Conservation (phyloP, 2,329 filamentous ascomycete species). For the Camillea tinctor region DNA sequence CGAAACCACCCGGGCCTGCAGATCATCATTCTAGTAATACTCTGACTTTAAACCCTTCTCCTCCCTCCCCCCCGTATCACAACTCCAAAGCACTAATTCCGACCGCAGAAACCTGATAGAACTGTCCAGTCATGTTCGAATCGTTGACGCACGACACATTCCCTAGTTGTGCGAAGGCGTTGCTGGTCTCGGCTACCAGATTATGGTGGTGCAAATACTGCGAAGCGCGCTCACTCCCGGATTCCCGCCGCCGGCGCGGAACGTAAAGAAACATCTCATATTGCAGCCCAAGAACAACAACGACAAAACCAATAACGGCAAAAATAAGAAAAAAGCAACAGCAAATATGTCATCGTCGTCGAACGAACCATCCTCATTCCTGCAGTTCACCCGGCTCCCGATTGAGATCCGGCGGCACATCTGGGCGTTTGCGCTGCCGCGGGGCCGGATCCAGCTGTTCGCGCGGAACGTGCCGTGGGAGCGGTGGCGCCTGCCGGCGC, state of each 20-base stretch:
- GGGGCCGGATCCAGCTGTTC: conserved; percentile 29
- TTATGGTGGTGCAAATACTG: background rate
- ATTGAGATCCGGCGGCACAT: conserved; percentile 28
- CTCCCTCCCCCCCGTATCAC: background rate
- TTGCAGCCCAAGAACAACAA: background rate
- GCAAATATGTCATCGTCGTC: conserved; percentile 25
- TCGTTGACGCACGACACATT: background rate
- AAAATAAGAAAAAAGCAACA: too few species aligned
- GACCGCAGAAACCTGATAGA: background rate
- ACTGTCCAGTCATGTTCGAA: background rate
- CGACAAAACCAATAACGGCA: background rate
- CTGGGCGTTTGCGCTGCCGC: conserved; percentile 25
- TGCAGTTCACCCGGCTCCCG: conserved; percentile 25
- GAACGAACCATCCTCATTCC: conserved; percentile 18
- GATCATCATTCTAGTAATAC: background rate
- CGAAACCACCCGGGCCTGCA: background rate
- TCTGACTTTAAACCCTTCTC: too few species aligned
- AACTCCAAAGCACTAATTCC: background rate
- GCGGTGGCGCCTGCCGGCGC: conserved; percentile 26
- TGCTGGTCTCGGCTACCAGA: background rate
- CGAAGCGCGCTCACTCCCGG: background rate
- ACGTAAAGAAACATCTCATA: background rate
- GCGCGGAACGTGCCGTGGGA: conserved; percentile 29
- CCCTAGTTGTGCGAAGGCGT: background rate
- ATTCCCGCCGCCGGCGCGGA: background rate